phyloP scores from a whole-genome alignment of 139 green algal species.

The Microglena sp. region DNA sequence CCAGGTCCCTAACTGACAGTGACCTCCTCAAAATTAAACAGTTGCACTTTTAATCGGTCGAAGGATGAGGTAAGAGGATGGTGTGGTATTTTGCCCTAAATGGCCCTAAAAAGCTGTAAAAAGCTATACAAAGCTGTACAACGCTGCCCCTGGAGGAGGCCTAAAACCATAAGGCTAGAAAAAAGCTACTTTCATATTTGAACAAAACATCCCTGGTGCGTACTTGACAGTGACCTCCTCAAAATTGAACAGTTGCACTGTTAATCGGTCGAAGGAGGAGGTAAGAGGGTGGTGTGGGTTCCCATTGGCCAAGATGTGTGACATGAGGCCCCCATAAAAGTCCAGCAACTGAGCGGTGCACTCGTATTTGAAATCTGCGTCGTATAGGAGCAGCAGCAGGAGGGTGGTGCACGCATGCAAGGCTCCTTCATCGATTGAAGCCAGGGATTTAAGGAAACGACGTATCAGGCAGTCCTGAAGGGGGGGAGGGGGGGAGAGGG shows the following conservation, averaged over 20 bases:
- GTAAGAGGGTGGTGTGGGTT: constrained; percentile 14
- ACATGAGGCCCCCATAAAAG: constrained; percentile 13
- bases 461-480: not conserved
- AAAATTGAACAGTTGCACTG: constrained; percentile 52
- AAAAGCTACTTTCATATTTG: no score
- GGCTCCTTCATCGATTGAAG: not conserved
- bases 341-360: constrained; percentile 20
- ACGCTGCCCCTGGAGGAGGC: no score
- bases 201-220: no score
- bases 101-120: no score
- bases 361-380: constrained; percentile 34
- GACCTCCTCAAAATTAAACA: no score
- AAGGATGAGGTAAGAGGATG: no score
- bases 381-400: constrained; percentile 49
- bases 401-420: constrained; percentile 28
- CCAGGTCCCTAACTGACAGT: no score
- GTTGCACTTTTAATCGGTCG: no score
- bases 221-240: constrained; percentile 33
- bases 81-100: no score
- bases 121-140: no score
- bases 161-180: no score
- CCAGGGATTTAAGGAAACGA: not conserved
- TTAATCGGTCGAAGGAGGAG: constrained; percentile 40
- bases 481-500: not conserved
- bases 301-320: not conserved